Conservation (phyloP, 1,284 basidiomycete species). For the Rhodotorula sp. region DNA sequence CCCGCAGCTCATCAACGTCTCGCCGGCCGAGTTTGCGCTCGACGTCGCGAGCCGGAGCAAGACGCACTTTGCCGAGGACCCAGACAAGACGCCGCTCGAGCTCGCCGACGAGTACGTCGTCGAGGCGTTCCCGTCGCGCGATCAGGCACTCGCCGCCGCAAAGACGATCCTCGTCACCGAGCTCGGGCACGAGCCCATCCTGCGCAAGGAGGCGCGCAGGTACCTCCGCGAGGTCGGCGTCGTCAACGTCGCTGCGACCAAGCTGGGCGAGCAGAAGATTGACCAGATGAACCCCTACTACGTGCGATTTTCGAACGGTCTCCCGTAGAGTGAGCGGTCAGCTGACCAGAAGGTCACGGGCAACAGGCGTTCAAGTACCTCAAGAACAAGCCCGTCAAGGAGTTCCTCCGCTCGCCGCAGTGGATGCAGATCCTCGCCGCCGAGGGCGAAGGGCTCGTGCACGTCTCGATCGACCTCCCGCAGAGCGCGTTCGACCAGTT, state of each 20-base stretch:
- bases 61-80: constrained; percentile 67
- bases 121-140: constrained; percentile 44
- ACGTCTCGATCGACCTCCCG: constrained; percentile 70
- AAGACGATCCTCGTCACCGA: constrained; percentile 86
- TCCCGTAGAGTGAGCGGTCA: background rate
- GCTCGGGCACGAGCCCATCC: constrained; percentile 86
- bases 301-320: constrained; percentile 58
- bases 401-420: constrained; percentile 71
- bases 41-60: constrained; percentile 67
- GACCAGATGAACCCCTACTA: constrained; percentile 86
- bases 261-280: constrained; percentile 85
- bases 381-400: constrained; percentile 71
- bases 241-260: constrained; percentile 85
- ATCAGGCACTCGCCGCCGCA: constrained; percentile 57
- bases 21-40: constrained; percentile 72
- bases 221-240: constrained; percentile 74
- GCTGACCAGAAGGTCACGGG: background rate
- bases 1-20: constrained; percentile 53
- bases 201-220: constrained; percentile 77
- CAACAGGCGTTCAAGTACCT: constrained; percentile 93
- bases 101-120: constrained; percentile 51
- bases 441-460: constrained; percentile 83
- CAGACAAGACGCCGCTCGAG: constrained; percentile 44
- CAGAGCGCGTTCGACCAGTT: constrained; percentile 65
- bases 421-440: constrained; percentile 91